phyloP scores from a whole-genome alignment of 2,329 filamentous ascomycete species.

The Ophiocordyceps camponoti-saundersi region DNA sequence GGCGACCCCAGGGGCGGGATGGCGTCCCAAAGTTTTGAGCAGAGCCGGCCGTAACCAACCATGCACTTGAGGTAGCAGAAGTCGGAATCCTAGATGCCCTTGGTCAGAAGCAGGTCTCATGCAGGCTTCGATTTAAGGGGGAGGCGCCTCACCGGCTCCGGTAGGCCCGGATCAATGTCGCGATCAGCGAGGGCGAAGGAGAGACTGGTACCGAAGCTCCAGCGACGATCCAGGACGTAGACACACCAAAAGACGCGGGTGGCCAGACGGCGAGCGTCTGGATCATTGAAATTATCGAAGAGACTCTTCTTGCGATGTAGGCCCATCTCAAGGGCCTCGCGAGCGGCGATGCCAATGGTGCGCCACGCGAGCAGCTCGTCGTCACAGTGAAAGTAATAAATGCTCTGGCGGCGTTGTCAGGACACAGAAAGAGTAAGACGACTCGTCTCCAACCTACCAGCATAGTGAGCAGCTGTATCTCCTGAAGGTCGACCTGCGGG shows the following conservation, averaged over 20 bases:
- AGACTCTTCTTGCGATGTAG: conserved; percentile 28
- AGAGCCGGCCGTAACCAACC: conserved; percentile 27
- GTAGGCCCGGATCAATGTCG: conserved; percentile 30
- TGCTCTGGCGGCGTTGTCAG: conserved; percentile 12
- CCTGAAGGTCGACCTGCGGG: conserved; percentile 14
- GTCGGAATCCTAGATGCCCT: conserved; percentile 10
- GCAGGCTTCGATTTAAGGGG: not conserved
- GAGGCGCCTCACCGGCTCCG: conserved; percentile 16
- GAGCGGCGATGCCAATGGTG: conserved; percentile 25
- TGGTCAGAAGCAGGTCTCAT: not conserved
- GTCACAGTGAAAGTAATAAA: conserved; percentile 26
- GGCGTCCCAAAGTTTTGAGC: conserved; percentile 27
- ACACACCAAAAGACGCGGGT: conserved; percentile 30
- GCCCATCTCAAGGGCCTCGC: conserved; percentile 29
- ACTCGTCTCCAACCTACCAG: conserved; percentile 6
- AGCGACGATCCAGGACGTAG: conserved; percentile 32
- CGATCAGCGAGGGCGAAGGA: conserved; percentile 29
- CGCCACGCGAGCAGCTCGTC: conserved; percentile 32
- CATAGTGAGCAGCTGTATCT: conserved; percentile 15
- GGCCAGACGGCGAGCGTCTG: conserved; percentile 12
- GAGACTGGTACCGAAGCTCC: conserved; percentile 32
- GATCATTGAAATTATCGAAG: conserved; percentile 18
- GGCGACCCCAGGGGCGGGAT: conserved; percentile 19
- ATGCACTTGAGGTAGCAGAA: conserved; percentile 26
- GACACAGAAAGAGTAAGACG: not conserved